Evolutionary conservation across 2,329 filamentous ascomycete species (phyloP).

Genomic region (Pyrenophora seminiperda): DNA sequence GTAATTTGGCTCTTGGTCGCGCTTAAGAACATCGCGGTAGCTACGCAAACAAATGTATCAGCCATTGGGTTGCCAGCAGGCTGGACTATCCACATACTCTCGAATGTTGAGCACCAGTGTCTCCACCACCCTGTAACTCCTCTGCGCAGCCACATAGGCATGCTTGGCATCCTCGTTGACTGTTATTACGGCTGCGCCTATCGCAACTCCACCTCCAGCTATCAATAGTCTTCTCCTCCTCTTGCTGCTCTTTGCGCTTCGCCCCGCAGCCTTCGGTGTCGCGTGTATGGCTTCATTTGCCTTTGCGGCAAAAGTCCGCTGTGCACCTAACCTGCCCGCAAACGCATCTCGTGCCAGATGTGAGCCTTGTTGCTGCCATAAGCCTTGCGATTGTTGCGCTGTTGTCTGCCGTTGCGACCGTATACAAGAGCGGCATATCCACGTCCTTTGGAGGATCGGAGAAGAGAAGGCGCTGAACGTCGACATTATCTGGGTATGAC

Average conservation of each 20-base stretch:
- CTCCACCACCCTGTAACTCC: constrained; percentile 77
- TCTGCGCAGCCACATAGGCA: constrained; percentile 73
- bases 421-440: constrained; percentile 46
- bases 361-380: constrained; percentile 25
- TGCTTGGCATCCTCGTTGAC: constrained; percentile 73
- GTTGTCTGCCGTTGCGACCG: constrained; percentile 30
- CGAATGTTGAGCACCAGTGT: constrained; percentile 83
- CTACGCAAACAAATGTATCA: constrained; percentile 54
- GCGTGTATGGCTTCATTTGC: constrained; percentile 6
- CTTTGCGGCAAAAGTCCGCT: constrained; percentile 21
- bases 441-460: constrained; percentile 37
- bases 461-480: constrained; percentile 29
- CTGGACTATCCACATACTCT: constrained; percentile 65
- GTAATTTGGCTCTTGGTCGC: constrained; percentile 68
- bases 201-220: constrained; percentile 30
- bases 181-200: constrained; percentile 54
- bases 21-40: constrained; percentile 84
- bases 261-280: constrained; percentile 8
- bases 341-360: constrained; percentile 6
- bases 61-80: constrained; percentile 5
- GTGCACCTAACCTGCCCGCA: constrained; percentile 1
- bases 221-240: constrained; percentile 35
- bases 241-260: constrained; percentile 28
- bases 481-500: constrained; percentile 41
- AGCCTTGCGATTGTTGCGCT: constrained; percentile 23